Evolutionary conservation across 805 yeast genomes (phyloP).

Genomic region (Nakazawaea wyomingensis): DNA sequence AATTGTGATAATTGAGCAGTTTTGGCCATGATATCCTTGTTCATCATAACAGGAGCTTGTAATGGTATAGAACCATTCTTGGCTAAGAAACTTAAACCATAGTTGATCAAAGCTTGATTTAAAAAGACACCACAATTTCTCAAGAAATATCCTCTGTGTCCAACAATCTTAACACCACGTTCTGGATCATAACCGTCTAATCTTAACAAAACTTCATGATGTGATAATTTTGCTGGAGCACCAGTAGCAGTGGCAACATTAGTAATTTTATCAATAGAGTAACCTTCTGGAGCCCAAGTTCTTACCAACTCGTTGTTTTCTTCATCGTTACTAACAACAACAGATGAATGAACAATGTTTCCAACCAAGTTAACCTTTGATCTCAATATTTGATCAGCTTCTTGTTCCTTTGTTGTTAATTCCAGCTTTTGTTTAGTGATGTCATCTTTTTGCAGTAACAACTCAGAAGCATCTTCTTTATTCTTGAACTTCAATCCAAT

Average conservation of each 20-base stretch:
- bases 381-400: conserved; percentile 70
- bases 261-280: conserved; percentile 43
- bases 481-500: conserved; percentile 90
- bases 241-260: conserved; percentile 74
- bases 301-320: conserved; percentile 84
- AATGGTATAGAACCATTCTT: conserved; percentile 78
- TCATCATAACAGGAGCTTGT: conserved; percentile 99
- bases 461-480: conserved; percentile 88
- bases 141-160: conserved; percentile 97
- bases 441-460: conserved; percentile 75
- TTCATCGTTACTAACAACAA: conserved; percentile 82
- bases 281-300: conserved; percentile 79
- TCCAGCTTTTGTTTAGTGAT: conserved; percentile 65
- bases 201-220: conserved; percentile 90
- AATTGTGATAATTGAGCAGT: conserved; percentile 98
- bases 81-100: conserved; percentile 82
- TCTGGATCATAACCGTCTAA: conserved; percentile 98
- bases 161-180: conserved; percentile 95
- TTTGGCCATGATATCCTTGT: conserved; percentile 98
- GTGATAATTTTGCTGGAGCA: conserved; percentile 74
- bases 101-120: conserved; percentile 96
- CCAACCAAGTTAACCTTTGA: conserved; percentile 86
- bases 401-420: conserved; percentile 64
- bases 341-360: conserved; percentile 90
- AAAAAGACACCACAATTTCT: conserved; percentile 94